Evolutionary conservation across 2,329 filamentous ascomycete species (phyloP), one percentile per base, ranked within the genome.

Genomic region (Alternaria consortialis): DNA sequence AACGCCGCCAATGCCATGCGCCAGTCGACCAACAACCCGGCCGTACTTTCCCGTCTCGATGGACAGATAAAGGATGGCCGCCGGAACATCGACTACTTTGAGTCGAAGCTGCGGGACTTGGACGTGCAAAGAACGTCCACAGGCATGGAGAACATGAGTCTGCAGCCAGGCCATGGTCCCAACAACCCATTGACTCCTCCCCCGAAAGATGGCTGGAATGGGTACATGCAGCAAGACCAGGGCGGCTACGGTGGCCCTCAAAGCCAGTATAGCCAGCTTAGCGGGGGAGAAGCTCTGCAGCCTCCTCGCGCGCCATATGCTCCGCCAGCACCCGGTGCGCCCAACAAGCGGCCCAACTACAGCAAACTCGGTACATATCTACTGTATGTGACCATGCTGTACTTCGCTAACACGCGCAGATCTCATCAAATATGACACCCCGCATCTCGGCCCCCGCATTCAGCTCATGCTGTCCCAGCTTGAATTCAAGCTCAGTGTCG

Each of bases 401-500:
- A 25, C 12, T 34, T 25, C 8, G 46, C 56, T 60, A 39, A 60
- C 44, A 32, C 13, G 50, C 47, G 23, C 69, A 97, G 95, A 99
- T 81, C 84, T 99, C 65, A 97, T 99, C 83, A 98, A 98, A 88
- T 97, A 96, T 81, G 95, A 99, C 77, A 97, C 94, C 32, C 91
- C 92, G 17, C 92, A 97, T 78, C 89, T 99, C 64, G 95, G 95
- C 34, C 94, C 95, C 62, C 93, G 96, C 70, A 99, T 99, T 74
- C 95, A 99, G 83, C 91, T 98, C 74, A 99, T 99, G 95, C 84
- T 99, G 75, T 97, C 95, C 48, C 95, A 99, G 80, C 90, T 99
- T 66, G 93, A 98, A 80, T 99, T 99, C 84, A 99, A 99, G 83
- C 87, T 99, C 63, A 97, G 95, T 69, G 95, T 99, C 29, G 95